Percentiles rank a stretch among this genome's conserved stretches.
These are phyloP conservation scores for Rhodotorula sp. DNA, from an alignment of 1,284 basidiomycete species.

Conservation along the genomic window DNA sequence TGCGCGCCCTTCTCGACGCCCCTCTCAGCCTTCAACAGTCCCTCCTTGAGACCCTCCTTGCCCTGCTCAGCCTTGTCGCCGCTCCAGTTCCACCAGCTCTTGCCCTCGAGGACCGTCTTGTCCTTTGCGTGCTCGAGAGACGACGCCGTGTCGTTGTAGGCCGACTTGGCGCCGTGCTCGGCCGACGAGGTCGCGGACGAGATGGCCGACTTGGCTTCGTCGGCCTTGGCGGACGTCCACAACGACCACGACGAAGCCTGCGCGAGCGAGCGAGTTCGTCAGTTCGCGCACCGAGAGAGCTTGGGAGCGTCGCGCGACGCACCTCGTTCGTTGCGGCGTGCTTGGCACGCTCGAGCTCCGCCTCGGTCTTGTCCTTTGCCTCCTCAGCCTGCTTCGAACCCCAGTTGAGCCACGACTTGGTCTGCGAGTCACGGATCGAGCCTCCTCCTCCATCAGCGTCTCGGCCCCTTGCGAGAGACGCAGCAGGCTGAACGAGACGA, in stretches of 20 bases:
- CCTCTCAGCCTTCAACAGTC: slow-evolving; percentile 26
- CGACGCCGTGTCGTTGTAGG: slow-evolving; percentile 1
- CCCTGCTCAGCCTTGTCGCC: slow-evolving; percentile 25
- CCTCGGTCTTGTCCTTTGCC: slow-evolving; percentile 12
- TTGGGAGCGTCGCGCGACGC: background rate
- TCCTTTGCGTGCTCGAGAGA: slow-evolving; percentile 8
- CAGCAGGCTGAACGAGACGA: background rate
- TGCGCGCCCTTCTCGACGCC: slow-evolving; percentile 28
- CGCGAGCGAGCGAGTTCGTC: background rate
- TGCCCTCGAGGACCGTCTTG: slow-evolving; percentile 24
- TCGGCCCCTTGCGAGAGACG: background rate
- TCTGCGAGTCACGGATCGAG: background rate
- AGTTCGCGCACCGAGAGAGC: background rate
- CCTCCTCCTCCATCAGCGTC: background rate
- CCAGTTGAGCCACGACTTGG: slow-evolving; percentile 28
- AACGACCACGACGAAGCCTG: slow-evolving; percentile 28
- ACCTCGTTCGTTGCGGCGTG: slow-evolving; percentile 15
- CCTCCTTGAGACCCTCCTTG: slow-evolving; percentile 20
- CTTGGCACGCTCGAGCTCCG: slow-evolving; percentile 17
- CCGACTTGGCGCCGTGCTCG: slow-evolving; percentile 5
- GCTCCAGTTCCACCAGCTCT: slow-evolving; percentile 30
- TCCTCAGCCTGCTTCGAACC: slow-evolving; percentile 23
- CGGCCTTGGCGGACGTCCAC: slow-evolving; percentile 22
- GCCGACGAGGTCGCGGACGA: slow-evolving; percentile 6
- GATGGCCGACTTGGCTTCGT: slow-evolving; percentile 15